Evolutionary conservation across 345 rosid genomes (phyloP).

Genomic region (Hibiscus trionum): DNA sequence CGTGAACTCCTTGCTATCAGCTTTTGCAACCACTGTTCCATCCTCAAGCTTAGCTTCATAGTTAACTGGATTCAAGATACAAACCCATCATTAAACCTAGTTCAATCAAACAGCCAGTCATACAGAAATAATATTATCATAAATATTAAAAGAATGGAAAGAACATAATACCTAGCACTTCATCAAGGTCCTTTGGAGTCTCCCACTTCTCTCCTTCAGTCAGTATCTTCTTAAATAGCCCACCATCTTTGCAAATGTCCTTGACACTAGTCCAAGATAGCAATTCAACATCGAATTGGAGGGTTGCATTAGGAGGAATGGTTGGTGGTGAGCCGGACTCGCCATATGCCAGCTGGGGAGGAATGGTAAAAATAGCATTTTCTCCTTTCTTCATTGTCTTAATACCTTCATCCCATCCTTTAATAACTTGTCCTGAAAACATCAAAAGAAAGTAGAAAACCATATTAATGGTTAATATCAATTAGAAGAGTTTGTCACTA

Average conservation of each 20-base stretch:
- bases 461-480: background rate
- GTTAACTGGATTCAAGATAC: constrained; percentile 41
- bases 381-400: constrained; percentile 97
- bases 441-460: background rate
- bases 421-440: constrained; percentile 71
- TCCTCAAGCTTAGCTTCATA: constrained; percentile 73
- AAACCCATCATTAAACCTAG: background rate
- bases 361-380: constrained; percentile 79
- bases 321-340: constrained; percentile 83
- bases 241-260: constrained; percentile 85
- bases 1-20: constrained; percentile 71
- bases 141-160: background rate
- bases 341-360: constrained; percentile 78
- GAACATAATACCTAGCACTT: constrained; percentile 48
- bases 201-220: constrained; percentile 73
- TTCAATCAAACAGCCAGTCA: background rate
- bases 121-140: background rate
- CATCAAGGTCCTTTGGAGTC: constrained; percentile 70
- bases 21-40: constrained; percentile 55
- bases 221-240: constrained; percentile 65
- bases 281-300: constrained; percentile 76
- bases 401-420: constrained; percentile 97
- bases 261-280: constrained; percentile 75
- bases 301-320: constrained; percentile 81
- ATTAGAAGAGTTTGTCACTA: background rate